These are phyloP conservation scores for Ophiocordyceps camponoti-leonardi DNA, from an alignment of 2,329 filamentous ascomycete genomes.

Conservation along the genomic window DNA sequence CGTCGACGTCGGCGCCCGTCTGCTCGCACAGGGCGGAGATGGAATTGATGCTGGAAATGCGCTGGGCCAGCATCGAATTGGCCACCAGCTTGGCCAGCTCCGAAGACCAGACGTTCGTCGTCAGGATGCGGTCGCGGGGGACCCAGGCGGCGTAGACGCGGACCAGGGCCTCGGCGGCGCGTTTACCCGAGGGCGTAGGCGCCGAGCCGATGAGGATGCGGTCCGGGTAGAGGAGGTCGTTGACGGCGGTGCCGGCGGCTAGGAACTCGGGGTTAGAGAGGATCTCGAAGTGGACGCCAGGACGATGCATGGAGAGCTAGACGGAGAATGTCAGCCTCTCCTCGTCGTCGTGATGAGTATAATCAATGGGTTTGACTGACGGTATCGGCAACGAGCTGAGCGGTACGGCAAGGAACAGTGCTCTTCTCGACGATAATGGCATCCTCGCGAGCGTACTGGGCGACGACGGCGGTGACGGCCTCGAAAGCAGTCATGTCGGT, in stretches of 20 bases:
- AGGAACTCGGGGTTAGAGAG: constrained; percentile 72
- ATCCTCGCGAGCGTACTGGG: constrained; percentile 44
- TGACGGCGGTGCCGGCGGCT: constrained; percentile 59
- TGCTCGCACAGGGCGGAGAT: constrained; percentile 66
- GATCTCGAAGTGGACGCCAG: constrained; percentile 52
- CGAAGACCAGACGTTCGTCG: constrained; percentile 59
- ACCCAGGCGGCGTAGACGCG: constrained; percentile 58
- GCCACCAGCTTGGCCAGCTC: constrained; percentile 66
- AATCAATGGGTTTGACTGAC: too few relatives aligned
- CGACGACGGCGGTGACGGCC: constrained; percentile 49
- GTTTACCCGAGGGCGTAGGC: constrained; percentile 38
- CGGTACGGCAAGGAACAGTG: constrained; percentile 62
- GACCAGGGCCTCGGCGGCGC: constrained; percentile 45
- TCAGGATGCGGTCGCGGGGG: constrained; percentile 46
- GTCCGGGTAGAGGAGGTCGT: constrained; percentile 53
- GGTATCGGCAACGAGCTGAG: constrained; percentile 50
- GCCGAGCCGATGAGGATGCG: constrained; percentile 59
- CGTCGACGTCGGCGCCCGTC: constrained; percentile 58
- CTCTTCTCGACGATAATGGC: constrained; percentile 70
- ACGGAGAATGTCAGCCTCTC: not conserved
- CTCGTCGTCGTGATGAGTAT: too few relatives aligned
- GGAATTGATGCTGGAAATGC: constrained; percentile 67
- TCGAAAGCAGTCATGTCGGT: constrained; percentile 60
- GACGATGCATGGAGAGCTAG: constrained; percentile 39
- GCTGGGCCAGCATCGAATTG: constrained; percentile 66